Base-by-base conservation (phyloP, 2,329 filamentous ascomycete genomes). In the Cladosporium sp. region DNA sequence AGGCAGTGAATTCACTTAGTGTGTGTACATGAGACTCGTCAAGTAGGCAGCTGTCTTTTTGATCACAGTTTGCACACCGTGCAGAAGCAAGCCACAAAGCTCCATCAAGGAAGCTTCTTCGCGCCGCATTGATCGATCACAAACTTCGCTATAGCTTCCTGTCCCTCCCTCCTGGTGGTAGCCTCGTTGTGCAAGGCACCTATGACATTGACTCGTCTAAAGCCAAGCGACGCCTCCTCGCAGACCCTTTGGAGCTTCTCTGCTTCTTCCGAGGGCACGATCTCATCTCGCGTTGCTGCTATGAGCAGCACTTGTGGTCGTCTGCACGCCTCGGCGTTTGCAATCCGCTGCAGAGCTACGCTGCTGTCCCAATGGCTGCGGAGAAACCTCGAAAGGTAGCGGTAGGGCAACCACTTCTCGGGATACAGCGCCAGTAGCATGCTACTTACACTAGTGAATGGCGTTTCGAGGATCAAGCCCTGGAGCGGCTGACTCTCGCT, bases 371-470 rank as follows among this genome's bases (percentile, higher is more conserved):
- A 86, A 54, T 78, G 79, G 65, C 81, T 93, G 70, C 90, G 83
- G 12, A 93, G 81, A 73, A 93, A 93, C 0, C 89, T 89, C 82
- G 87, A 87, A 0, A 94, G 81, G 74, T 93, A 88, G 57, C 86
- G 85, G 75, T 94, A 94, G 0, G 91, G 91, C 7, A 93, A 80
- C 90, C 91, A 93, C 71, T 86, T 90, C 71, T 93, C 90, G 1
- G 91, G 91, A 73, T 93, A 94, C 2, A 94, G 77, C 1, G 86
- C 87, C 51, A 85, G 79, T 6, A 94, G 81, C 90, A 94, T 92
- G 21, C 85, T 85, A 66, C 85, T 83, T 65, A 92, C 85, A 52
- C 87, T 91, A 0, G 88, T 85, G 68, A 93, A 93, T 0, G 91
- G 91, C 0, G 91, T 93, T 74, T 94, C 91, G 1, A 94, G 82